Conservation (phyloP, 768 basidiomycete species). For the Pleurotus ostreatus region DNA sequence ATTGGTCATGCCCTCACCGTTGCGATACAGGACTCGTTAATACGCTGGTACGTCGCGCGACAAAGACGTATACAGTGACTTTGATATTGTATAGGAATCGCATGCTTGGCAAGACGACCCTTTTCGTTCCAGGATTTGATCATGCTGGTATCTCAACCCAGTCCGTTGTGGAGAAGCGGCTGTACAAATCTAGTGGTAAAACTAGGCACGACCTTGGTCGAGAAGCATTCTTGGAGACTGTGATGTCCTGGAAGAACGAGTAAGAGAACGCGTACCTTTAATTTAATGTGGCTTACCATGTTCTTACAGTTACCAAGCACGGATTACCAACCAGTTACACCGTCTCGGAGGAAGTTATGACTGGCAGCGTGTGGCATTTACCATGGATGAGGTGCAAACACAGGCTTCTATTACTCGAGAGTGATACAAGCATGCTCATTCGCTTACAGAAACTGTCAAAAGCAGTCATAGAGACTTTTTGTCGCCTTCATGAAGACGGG, state of each 20-base stretch:
- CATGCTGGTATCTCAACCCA: slow-evolving; percentile 99
- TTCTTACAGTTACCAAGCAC: slow-evolving; percentile 73
- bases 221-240: slow-evolving; percentile 84
- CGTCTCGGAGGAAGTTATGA: slow-evolving; percentile 92
- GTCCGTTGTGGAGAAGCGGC: slow-evolving; percentile 91
- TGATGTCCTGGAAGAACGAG: slow-evolving; percentile 98
- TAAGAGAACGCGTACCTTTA: slow-evolving; percentile 33
- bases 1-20: slow-evolving; percentile 93
- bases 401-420: no score
- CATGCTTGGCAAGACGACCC: slow-evolving; percentile 88
- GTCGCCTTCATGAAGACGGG: slow-evolving; percentile 85
- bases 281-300: background rate
- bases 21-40: slow-evolving; percentile 84
- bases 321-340: slow-evolving; percentile 85
- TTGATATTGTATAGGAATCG: slow-evolving; percentile 65
- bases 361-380: slow-evolving; percentile 93
- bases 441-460: slow-evolving; percentile 59
- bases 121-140: slow-evolving; percentile 94
- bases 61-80: background rate
- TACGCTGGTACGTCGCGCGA: slow-evolving; percentile 68
- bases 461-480: slow-evolving; percentile 92
- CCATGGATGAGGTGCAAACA: slow-evolving; percentile 75
- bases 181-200: slow-evolving; percentile 78
- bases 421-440: no score
- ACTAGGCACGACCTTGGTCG: slow-evolving; percentile 94